phyloP scores from a whole-genome alignment of 2,329 filamentous ascomycete species.

The Colletotrichum abscissum region DNA sequence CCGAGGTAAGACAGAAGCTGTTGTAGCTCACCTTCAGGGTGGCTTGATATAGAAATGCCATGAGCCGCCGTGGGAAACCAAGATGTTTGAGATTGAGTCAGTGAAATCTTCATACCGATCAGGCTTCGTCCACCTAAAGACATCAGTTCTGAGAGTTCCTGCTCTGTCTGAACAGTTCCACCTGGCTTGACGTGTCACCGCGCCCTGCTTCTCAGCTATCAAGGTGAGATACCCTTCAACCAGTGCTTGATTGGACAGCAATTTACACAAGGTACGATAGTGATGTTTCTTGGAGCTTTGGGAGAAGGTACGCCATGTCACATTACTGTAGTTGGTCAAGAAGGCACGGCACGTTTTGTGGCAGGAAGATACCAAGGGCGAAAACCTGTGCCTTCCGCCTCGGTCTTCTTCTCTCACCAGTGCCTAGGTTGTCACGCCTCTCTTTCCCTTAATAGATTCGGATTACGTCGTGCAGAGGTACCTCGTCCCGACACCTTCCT shows the following conservation, averaged over 20 bases:
- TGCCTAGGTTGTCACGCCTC: neutral
- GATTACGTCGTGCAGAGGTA: neutral
- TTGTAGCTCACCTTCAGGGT: neutral
- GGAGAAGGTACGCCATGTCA: neutral
- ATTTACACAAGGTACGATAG: neutral
- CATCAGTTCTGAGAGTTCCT: no score
- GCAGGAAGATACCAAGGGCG: neutral
- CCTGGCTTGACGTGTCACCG: neutral
- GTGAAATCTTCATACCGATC: neutral
- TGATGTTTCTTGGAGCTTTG: neutral
- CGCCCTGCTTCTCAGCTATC: neutral
- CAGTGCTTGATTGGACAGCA: neutral
- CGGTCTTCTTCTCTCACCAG: neutral
- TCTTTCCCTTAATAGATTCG: neutral
- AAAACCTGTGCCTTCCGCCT: neutral
- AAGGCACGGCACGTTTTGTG: neutral
- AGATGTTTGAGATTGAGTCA: neutral
- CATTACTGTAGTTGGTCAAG: neutral
- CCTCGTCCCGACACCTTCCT: neutral
- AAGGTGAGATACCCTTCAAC: neutral
- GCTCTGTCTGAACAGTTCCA: neutral
- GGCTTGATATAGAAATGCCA: neutral
- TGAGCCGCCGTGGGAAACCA: neutral
- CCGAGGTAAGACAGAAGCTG: neutral
- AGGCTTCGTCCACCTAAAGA: neutral